Conservation (phyloP, 2,329 filamentous ascomycete species). For the Hymenotorrendiella dingleyae region DNA sequence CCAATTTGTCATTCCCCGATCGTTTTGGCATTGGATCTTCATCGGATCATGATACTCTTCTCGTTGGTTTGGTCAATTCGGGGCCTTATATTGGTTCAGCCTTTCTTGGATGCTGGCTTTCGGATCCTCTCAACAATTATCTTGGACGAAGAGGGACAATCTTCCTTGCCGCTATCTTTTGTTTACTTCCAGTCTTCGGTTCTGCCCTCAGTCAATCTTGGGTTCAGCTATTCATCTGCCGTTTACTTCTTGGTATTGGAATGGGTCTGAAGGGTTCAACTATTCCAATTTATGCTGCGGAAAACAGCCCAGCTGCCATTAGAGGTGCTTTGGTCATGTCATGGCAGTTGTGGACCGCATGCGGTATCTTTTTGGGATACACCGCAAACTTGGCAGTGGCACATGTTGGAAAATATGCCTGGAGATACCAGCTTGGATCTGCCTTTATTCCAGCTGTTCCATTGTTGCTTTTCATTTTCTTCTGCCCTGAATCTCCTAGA, state of each 20-base stretch:
- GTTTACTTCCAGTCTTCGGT: constrained; percentile 54
- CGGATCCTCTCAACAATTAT: constrained; percentile 53
- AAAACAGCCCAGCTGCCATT: constrained; percentile 47
- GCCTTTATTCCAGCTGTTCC: constrained; percentile 61
- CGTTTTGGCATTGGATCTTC: constrained; percentile 38
- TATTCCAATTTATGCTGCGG: constrained; percentile 47
- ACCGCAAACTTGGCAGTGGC: constrained; percentile 60
- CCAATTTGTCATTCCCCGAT: constrained; percentile 41
- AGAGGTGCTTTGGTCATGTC: constrained; percentile 51
- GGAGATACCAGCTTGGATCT: constrained; percentile 59
- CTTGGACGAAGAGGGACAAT: constrained; percentile 59
- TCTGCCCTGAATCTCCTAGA: constrained; percentile 59
- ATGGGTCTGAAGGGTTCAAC: constrained; percentile 53
- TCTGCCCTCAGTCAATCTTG: constrained; percentile 54
- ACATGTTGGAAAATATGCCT: constrained; percentile 50
- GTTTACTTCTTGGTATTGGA: constrained; percentile 53
- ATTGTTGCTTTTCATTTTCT: constrained; percentile 49
- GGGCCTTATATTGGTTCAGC: constrained; percentile 39
- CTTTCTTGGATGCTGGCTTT: constrained; percentile 54
- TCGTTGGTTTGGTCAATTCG: constrained; percentile 53
- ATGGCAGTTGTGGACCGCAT: constrained; percentile 46
- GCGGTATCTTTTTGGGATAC: constrained; percentile 63
- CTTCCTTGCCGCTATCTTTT: constrained; percentile 57
- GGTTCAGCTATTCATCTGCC: constrained; percentile 49
- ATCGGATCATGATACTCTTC: constrained; percentile 43